These are phyloP conservation scores for Brassica hybrid DNA, from an alignment of 441 rosid genomes.

Conservation along the genomic window DNA sequence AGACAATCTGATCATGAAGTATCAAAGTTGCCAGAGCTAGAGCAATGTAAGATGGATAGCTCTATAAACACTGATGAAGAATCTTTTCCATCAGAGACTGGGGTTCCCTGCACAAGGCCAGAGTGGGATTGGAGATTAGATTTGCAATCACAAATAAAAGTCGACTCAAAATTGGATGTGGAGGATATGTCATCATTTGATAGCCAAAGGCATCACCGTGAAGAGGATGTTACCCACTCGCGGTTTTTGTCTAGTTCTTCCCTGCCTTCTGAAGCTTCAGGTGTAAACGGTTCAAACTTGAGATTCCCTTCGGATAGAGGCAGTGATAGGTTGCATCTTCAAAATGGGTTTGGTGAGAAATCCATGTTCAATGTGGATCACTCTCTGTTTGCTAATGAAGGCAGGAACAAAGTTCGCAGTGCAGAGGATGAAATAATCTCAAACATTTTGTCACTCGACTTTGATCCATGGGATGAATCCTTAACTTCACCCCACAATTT, in stretches of 20 bases:
- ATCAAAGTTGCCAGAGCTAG: neutral
- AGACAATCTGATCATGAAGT: neutral
- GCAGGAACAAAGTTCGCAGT: constrained; percentile 1
- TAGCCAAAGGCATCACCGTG: neutral
- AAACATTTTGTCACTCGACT: constrained; percentile 1
- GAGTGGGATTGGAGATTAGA: neutral
- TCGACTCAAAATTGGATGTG: neutral
- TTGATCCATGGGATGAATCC: constrained; percentile 4
- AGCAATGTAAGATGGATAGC: neutral
- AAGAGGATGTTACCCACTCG: neutral
- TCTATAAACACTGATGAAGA: neutral
- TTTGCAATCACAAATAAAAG: neutral
- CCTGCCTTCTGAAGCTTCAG: neutral
- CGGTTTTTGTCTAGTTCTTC: neutral
- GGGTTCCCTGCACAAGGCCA: neutral
- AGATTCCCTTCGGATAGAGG: neutral
- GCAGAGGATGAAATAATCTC: constrained; percentile 3
- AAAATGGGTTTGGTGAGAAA: constrained; percentile 2
- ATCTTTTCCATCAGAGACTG: neutral
- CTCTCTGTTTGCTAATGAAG: neutral
- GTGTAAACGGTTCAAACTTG: neutral
- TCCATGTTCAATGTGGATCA: neutral
- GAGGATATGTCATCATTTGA: neutral
- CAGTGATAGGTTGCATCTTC: neutral
- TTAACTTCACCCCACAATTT: neutral